Conservation (phyloP, 2,329 filamentous ascomycete species). For the Colletotrichum graminicola region DNA sequence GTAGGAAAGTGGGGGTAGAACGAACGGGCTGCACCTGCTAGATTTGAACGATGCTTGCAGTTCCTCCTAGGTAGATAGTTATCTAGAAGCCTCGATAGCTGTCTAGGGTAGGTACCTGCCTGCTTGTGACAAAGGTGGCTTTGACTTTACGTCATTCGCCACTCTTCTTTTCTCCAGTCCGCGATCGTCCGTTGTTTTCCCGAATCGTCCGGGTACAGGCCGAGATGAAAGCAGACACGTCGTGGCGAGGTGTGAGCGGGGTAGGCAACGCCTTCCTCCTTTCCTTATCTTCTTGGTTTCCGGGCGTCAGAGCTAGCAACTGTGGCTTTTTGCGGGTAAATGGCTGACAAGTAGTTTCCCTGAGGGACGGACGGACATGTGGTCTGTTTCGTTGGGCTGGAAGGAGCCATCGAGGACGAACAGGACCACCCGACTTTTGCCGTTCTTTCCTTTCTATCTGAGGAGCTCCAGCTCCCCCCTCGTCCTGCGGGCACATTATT, state of each 20-base stretch:
- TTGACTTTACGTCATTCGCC: conserved; percentile 25
- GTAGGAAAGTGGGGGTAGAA: conserved; percentile 29
- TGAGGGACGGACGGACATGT: conserved; percentile 23
- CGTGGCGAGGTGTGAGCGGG: background rate
- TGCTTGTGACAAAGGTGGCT: background rate
- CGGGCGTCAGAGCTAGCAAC: conserved; percentile 19
- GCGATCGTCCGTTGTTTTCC: background rate
- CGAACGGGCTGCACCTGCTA: background rate
- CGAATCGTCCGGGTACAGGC: background rate
- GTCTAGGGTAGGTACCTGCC: too few species aligned
- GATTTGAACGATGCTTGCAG: background rate
- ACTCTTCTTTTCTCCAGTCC: background rate
- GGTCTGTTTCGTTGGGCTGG: conserved; percentile 16
- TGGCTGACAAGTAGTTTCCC: conserved; percentile 22
- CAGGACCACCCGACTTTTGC: conserved; percentile 2
- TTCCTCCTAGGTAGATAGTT: too few species aligned
- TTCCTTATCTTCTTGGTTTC: background rate
- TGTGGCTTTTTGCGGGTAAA: background rate
- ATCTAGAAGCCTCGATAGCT: too few species aligned
- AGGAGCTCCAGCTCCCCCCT: background rate
- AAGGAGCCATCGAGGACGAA: conserved; percentile 1
- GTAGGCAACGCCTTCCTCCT: conserved; percentile 3
- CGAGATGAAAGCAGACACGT: background rate
- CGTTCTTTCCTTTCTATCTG: conserved; percentile 7
- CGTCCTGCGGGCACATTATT: conserved; percentile 9